Base-by-base conservation (phyloP, 2,329 filamentous ascomycete genomes). In the Thelonectria olida region DNA sequence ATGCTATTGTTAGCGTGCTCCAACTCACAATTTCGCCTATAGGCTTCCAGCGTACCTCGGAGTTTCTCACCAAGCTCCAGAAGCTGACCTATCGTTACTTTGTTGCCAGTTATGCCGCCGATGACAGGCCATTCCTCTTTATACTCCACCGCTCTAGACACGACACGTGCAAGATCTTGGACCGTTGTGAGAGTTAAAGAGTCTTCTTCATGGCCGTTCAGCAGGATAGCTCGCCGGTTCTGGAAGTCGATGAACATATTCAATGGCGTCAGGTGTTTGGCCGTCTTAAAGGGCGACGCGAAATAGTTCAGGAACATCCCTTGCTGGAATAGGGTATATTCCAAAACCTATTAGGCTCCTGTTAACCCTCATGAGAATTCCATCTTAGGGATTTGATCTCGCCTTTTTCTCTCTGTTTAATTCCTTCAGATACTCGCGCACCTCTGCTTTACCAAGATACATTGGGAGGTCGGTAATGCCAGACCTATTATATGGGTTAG, bases 291-390 rank as follows among this genome's bases (percentile, higher is more conserved):
- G 0, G 85, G 85, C 53, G 74, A 79, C 2, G 81, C 81, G 17
- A 86, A 74, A 72, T 87, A 87, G 69, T 88, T 77, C 28, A 82
- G 62, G 66, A 86, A 85, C 8, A 85, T 64, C 1, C 83, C 84
- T 0, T 82, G 81, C 53, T 86, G 83, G 66, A 88, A 87, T 1
- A 86, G 73, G 5, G 76, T 80, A 70, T 87, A 88, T 62, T 87
- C 82, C 7, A 87, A 73, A 7, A 84, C 74, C 82, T 84, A 13
- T 5, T 7, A 19, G n/a, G 10, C 17, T 17, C 4, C 4, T 19
- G 5, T 19, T 41, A n/a, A 17, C n/a, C n/a, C 8, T 41, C 15
- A 19, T 7, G 6, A 20, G 17, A 7, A 19, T 10, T 10, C 5
- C 10, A 19, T 41, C 5, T 17, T 10, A 8, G 66, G n/a, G n/a